These are phyloP conservation scores for Wickerhamomyces sp. DNA, from an alignment of 1,139 yeast genomes.

Conservation along the genomic window DNA sequence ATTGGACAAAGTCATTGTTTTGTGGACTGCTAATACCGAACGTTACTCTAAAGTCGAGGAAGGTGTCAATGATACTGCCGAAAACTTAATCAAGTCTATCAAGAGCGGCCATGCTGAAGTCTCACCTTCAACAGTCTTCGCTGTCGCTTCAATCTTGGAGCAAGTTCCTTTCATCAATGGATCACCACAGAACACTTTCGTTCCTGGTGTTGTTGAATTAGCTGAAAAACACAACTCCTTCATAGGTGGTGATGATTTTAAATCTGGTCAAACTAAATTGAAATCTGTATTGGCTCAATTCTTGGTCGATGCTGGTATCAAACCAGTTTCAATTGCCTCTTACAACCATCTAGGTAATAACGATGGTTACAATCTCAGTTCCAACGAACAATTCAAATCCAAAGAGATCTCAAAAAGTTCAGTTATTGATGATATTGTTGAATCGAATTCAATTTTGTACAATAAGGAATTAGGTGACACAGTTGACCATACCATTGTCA, in stretches of 20 bases:
- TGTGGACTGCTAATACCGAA: slow-evolving; percentile 98
- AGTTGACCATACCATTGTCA: slow-evolving; percentile 93
- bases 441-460: slow-evolving; percentile 80
- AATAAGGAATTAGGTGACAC: slow-evolving; percentile 73
- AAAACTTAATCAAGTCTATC: slow-evolving; percentile 68
- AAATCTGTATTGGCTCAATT: slow-evolving; percentile 95
- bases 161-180: slow-evolving; percentile 89
- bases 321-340: slow-evolving; percentile 89
- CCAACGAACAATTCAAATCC: slow-evolving; percentile 91
- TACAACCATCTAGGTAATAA: slow-evolving; percentile 96
- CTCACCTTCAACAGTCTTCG: slow-evolving; percentile 88
- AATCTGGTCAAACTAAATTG: slow-evolving; percentile 93
- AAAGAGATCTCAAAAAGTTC: slow-evolving; percentile 93
- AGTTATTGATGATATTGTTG: slow-evolving; percentile 92
- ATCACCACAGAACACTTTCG: slow-evolving; percentile 96
- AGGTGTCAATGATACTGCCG: slow-evolving; percentile 88
- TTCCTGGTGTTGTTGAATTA: slow-evolving; percentile 88
- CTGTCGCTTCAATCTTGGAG: slow-evolving; percentile 88
- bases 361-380: slow-evolving; percentile 88
- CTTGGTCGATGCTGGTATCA: slow-evolving; percentile 95
- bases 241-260: slow-evolving; percentile 97
- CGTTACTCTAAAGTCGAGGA: slow-evolving; percentile 74
- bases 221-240: slow-evolving; percentile 74
- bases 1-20: slow-evolving; percentile 81
- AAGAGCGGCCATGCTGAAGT: slow-evolving; percentile 78